These are phyloP conservation scores for Ogataea ramenticola DNA, from an alignment of 805 yeast genomes.

Conservation along the genomic window DNA sequence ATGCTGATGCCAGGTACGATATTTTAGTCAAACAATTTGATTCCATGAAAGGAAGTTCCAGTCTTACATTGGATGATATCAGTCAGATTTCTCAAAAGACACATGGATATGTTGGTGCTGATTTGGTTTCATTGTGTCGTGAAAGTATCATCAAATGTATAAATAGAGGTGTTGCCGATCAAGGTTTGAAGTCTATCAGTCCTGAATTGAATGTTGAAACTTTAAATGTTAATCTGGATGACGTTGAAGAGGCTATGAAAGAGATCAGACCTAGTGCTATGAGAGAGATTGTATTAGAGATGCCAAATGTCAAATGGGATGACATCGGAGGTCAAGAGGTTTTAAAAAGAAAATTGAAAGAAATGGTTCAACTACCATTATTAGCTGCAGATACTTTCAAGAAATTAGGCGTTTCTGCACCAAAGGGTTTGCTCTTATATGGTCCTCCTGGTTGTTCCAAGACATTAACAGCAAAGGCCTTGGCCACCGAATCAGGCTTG, in stretches of 20 bases:
- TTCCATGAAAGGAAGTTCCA: constrained; percentile 42
- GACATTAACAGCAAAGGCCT: constrained; percentile 88
- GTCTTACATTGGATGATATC: constrained; percentile 49
- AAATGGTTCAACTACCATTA: constrained; percentile 88
- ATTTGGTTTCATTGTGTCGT: constrained; percentile 76
- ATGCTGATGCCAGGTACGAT: constrained; percentile 67
- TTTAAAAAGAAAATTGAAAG: constrained; percentile 72
- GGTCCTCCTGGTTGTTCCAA: constrained; percentile 99
- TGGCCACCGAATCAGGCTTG: constrained; percentile 92
- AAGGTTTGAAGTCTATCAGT: constrained; percentile 4
- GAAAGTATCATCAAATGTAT: constrained; percentile 86
- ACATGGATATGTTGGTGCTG: constrained; percentile 98
- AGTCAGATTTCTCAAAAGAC: constrained; percentile 63
- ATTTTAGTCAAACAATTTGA: constrained; percentile 59
- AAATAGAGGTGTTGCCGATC: constrained; percentile 41
- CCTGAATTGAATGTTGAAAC: constrained; percentile 18
- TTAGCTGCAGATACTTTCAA: constrained; percentile 73
- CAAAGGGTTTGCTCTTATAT: constrained; percentile 85
- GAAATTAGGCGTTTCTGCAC: constrained; percentile 77
- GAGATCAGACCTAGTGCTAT: constrained; percentile 94
- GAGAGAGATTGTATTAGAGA: constrained; percentile 90
- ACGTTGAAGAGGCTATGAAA: constrained; percentile 63
- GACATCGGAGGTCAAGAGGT: constrained; percentile 95
- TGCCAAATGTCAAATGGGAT: constrained; percentile 88
- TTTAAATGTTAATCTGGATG: constrained; percentile 43